Evolutionary conservation across 2,329 filamentous ascomycete species (phyloP).

Genomic region (Aspergillus aculeatinus): DNA sequence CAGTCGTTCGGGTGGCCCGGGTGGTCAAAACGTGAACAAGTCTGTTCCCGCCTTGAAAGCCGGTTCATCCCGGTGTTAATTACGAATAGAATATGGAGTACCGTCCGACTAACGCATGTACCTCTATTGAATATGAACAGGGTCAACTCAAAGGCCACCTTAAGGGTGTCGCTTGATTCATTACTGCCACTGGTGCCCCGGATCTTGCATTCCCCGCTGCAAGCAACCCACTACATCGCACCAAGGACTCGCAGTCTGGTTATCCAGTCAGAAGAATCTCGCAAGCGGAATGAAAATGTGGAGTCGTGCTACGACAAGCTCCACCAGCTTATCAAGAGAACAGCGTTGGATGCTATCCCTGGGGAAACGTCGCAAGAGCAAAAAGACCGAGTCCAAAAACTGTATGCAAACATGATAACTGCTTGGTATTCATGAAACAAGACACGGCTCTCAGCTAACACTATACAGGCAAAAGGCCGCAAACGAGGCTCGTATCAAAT

Average conservation of each 20-base stretch:
- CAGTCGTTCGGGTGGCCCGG: constrained; percentile 63
- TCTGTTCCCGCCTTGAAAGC: constrained; percentile 37
- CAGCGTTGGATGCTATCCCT: constrained; percentile 53
- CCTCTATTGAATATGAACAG: constrained; percentile 37
- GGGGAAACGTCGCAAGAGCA: constrained; percentile 62
- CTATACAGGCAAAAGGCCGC: constrained; percentile 53
- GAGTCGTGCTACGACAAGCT: constrained; percentile 60
- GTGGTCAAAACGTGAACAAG: constrained; percentile 70
- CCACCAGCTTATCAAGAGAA: constrained; percentile 53
- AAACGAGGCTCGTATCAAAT: constrained; percentile 57
- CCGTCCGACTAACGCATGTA: constrained; percentile 1
- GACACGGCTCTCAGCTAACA: constrained; percentile 3
- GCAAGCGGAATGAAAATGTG: constrained; percentile 61
- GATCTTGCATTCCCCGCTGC: constrained; percentile 53
- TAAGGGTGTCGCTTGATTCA: constrained; percentile 54
- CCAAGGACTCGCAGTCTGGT: constrained; percentile 54
- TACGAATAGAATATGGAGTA: constrained; percentile 2
- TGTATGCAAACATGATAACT: constrained; percentile 41
- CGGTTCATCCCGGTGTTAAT: neutral
- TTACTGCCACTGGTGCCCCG: constrained; percentile 56
- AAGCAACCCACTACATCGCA: constrained; percentile 56
- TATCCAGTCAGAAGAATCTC: constrained; percentile 63
- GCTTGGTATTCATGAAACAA: neutral
- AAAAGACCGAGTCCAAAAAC: constrained; percentile 52
- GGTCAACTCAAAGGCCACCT: constrained; percentile 66